Base-by-base conservation (phyloP, 352 stramenopile species). In the Blastocystis hominis region DNA sequence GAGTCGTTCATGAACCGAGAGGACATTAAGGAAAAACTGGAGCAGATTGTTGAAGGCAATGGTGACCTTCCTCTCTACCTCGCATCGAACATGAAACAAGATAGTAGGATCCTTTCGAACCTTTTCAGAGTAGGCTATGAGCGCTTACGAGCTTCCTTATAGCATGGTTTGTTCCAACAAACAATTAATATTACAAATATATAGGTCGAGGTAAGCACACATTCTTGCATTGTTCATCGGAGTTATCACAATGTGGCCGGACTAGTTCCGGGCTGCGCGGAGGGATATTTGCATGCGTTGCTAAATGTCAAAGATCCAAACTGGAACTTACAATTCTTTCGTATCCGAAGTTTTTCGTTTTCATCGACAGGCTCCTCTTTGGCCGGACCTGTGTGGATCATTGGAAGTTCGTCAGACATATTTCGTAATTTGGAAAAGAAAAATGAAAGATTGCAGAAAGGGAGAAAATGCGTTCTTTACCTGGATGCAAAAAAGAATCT, bases 71-170 rank as follows among this genome's bases (percentile, higher is more conserved):
- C 72, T 38, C 6, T 84, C 1, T 84, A 44, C 34, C 13, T 84
- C 13, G 72, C 72, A n/a, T 47, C 72, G 36, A 53, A 84, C 38
- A 84, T 84, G 72, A 84, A 84, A 30, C n/a, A 61, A 9, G 72
- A 84, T n/a, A 64, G 72, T 84, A 46, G 1, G 44, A 24, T 59
- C 40, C 13, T 5, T 38, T 63, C n/a, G 6, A 13, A n/a, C 13
- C 4, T 53, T 15, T 66, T 0, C 53, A 2, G n/a, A 38, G 20
- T 84, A 84, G 72, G 36, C 30, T 84, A 68, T 47, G 72, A 84
- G 10, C 40, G 47, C 15, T 47, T 84, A 53, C 66, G 53, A 53
- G 6, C 66, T 30, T 20, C 55, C 15, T 77, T 77, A 24, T 77
- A 70, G 50, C 38, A 77, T n/a, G 7, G 20, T n/a, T 62, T 50